Evolutionary conservation across 163 green algal genomes (phyloP), one percentile per base, ranked within the genome.

Genomic region (Coccomyxa subellipsoidea): DNA sequence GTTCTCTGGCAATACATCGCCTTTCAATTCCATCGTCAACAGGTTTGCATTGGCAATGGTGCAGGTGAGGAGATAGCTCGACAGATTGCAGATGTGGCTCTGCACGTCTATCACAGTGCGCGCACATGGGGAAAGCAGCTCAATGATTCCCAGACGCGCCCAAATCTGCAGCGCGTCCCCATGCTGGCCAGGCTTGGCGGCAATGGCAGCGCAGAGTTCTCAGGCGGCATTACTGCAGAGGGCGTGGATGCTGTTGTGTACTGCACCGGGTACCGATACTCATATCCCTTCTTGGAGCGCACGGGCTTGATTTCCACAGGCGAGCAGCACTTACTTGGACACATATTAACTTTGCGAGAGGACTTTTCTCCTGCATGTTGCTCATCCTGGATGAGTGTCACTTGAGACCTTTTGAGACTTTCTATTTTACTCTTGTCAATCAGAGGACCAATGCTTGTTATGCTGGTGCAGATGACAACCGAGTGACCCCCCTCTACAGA

Each of bases 211-310:
- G 37, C 38, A 27, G 18, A 4, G 1, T 54, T 59, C 8, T 34
- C 6, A 6, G 37, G 3, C 23, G 38, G 37, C 6, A 34, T 36
- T 4, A n/a, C 15, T 6, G 40, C 77, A 23, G 69, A 59, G 4
- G 38, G 69, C 12, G 59, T 89, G 32, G 54, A 84, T 25, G 76
- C 31, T 32, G 83, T 90, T 29, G 66, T 90, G 27, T 90, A 84
- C 69, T 86, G 82, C 82, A 90, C 86, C 5, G 93, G 91, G 18
- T 96, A 95, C 79, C 39, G 85, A n/a, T 97, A 96, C 86, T 79
- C 38, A 23, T 97, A 97, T 84, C 91, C 91, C 1, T 97, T 97
- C 82, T 85, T 98, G 27, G 70, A 87, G 12, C 77, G 37, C 6
- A 27, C 69, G 1, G 80, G 35, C n/a, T 8, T 85, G 7, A 82